These are phyloP conservation scores for Psilocybe subaeruginosa DNA, from an alignment of 768 basidiomycete genomes.

Conservation along the genomic window DNA sequence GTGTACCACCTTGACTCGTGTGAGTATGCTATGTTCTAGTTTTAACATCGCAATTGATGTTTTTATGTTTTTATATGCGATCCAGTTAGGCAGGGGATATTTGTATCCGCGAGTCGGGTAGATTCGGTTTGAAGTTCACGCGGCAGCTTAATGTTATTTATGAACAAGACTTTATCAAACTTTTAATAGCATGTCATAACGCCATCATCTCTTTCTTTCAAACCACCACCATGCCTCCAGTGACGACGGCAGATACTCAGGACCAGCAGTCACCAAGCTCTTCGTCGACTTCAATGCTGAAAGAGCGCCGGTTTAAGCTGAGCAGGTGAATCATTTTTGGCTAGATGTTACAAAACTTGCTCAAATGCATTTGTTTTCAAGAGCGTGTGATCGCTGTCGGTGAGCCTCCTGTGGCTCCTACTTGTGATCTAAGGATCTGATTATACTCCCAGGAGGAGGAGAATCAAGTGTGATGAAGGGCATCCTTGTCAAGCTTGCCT, in stretches of 20 bases:
- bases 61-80: background rate
- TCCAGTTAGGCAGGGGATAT: background rate
- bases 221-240: slow-evolving; percentile 51
- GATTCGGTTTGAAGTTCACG: slow-evolving; percentile 34
- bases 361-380: slow-evolving; percentile 28
- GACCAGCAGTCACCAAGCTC: slow-evolving; percentile 39
- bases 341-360: background rate
- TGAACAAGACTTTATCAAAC: slow-evolving; percentile 17
- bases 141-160: slow-evolving; percentile 23
- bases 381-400: slow-evolving; percentile 92
- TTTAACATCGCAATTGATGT: too few species aligned
- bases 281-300: slow-evolving; percentile 55
- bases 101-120: slow-evolving; percentile 30
- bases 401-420: slow-evolving; percentile 41
- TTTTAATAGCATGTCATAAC: slow-evolving; percentile 22
- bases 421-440: slow-evolving; percentile 4
- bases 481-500: slow-evolving; percentile 89
- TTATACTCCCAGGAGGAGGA: slow-evolving; percentile 56
- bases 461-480: slow-evolving; percentile 89
- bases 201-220: slow-evolving; percentile 28
- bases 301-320: slow-evolving; percentile 85
- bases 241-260: slow-evolving; percentile 43
- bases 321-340: slow-evolving; percentile 63
- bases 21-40: too few species aligned
- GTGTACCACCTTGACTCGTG: too few species aligned